A percentile compares a stretch with the other conserved stretches of the same genome.
Conservation (phyloP, 2,329 filamentous ascomycete species). For the Penicillium brevicompactum region DNA sequence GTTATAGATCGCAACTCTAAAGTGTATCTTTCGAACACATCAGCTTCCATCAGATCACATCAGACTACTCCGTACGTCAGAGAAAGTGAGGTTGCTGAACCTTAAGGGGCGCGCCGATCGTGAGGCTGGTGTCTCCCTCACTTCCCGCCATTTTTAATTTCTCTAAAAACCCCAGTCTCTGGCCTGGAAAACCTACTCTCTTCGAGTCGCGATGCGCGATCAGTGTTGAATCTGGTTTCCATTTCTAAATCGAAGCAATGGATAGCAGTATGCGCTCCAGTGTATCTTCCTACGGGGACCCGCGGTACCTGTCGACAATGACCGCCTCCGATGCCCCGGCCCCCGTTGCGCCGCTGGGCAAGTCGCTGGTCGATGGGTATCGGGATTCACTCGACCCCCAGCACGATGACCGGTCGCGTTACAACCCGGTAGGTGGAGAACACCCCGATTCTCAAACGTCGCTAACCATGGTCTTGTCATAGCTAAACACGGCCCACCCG, state of each 20-base stretch:
- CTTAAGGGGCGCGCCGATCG: conserved; percentile 4
- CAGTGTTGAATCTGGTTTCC: conserved; percentile 12
- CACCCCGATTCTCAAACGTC: not conserved
- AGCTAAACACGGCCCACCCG: conserved; percentile 56
- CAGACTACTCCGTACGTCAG: not conserved
- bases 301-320: conserved; percentile 38
- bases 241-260: conserved; percentile 25
- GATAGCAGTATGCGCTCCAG: conserved; percentile 42
- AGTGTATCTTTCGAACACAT: not conserved
- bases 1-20: conserved; percentile 9
- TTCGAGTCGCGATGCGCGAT: conserved; percentile 14
- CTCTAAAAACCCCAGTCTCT: not conserved
- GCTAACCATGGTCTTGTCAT: conserved; percentile 38
- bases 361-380: conserved; percentile 62
- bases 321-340: conserved; percentile 36
- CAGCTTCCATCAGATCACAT: not conserved
- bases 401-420: conserved; percentile 56
- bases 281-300: conserved; percentile 45
- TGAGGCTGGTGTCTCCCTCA: conserved; percentile 10
- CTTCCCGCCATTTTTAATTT: conserved; percentile 23
- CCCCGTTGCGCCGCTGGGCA: conserved; percentile 37
- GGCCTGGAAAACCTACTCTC: too few relatives aligned
- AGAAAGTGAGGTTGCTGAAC: not conserved
- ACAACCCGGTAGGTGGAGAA: conserved; percentile 57
- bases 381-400: conserved; percentile 59